phyloP scores from a whole-genome alignment of 164 flowering plant genomes.

The Chimonanthus salicifolius region DNA sequence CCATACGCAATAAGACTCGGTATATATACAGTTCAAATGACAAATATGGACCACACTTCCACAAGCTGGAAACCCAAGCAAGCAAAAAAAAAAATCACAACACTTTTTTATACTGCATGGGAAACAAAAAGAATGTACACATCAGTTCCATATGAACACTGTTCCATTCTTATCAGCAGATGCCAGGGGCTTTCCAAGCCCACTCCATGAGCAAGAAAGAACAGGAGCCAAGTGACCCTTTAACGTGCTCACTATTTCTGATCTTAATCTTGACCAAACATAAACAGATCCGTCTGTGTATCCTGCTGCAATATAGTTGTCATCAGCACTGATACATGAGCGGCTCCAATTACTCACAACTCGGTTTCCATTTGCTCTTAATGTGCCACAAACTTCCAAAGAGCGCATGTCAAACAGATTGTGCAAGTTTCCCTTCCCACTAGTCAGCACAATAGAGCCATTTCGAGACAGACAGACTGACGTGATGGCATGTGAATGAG shows the following conservation, averaged over 20 bases:
- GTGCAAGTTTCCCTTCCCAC: slow-evolving; percentile 90
- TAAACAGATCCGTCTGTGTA: slow-evolving; percentile 76
- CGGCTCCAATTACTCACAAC: slow-evolving; percentile 93
- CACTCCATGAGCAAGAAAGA: slow-evolving; percentile 87
- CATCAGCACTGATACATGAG: slow-evolving; percentile 88
- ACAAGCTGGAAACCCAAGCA: too few relatives aligned
- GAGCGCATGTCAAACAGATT: slow-evolving; percentile 77
- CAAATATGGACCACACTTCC: too few relatives aligned
- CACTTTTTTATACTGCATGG: too few relatives aligned
- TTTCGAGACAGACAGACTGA: slow-evolving; percentile 66
- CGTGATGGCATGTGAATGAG: slow-evolving; percentile 75
- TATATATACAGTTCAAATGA: too few relatives aligned
- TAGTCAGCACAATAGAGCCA: slow-evolving; percentile 62
- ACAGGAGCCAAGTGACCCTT: slow-evolving; percentile 67
- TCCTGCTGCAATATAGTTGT: slow-evolving; percentile 81
- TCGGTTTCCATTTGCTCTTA: slow-evolving; percentile 67
- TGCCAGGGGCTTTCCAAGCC: slow-evolving; percentile 73
- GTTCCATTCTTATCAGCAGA: slow-evolving; percentile 76
- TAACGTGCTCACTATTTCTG: slow-evolving; percentile 61
- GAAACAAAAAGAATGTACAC: not conserved
- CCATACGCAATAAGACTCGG: too few relatives aligned
- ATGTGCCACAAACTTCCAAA: slow-evolving; percentile 73
- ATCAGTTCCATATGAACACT: slow-evolving; percentile 53
- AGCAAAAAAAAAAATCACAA: too few relatives aligned
- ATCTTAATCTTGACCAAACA: slow-evolving; percentile 69